Evolutionary conservation across 2,329 filamentous ascomycete genomes (phyloP), one percentile per base, ranked within the genome.

Genomic region (Macrophomina pseudophaseolina): DNA sequence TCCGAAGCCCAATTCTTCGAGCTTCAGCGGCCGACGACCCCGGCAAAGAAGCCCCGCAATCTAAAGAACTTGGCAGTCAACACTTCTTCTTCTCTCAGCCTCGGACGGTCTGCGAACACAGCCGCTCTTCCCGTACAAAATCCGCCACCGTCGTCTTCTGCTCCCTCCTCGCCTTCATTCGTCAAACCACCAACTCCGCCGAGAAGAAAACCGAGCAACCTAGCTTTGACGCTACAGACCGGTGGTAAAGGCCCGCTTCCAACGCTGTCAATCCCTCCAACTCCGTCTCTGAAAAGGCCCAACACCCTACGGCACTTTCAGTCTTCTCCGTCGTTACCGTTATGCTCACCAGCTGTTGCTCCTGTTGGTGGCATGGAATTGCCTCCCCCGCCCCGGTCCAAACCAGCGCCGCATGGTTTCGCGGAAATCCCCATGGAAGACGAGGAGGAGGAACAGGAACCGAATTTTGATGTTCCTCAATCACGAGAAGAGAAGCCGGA

Each of bases 11-110:
- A 90, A 7, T 88, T 83, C 71, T 84, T 84, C 70, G 82, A 84
- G 67, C 73, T 84, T 40, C 78, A 82, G 67, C 77, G 82, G 64
- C 80, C 82, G 18, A 80, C 79, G 1, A 82, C 81, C 4, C 80
- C 88, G 3, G 89, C 89, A 0, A 85, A 90, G 72, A 90, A 91
- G 73, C 85, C 87, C n/a, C 89, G 91, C 67, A 95, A 95, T 74
- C 90, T 93, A 80, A 95, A 95, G 79, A 91, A 91, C 46, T 84
- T 95, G 4, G 93, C 91, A 1, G 91, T 95, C 53, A 91, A 94
- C 70, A 87, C 88, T 64, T 82, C 85, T 8, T 76, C 83, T 11
- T 81, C 84, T 0, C 74, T 81, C 23, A 74, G 77, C 67, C 77
- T 80, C 54, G 73, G 83, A 28, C 83, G 85, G 5, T 76, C 60